Evolutionary conservation across 1,284 basidiomycete genomes (phyloP).

Genomic region (Papiliotrema laurentii): DNA sequence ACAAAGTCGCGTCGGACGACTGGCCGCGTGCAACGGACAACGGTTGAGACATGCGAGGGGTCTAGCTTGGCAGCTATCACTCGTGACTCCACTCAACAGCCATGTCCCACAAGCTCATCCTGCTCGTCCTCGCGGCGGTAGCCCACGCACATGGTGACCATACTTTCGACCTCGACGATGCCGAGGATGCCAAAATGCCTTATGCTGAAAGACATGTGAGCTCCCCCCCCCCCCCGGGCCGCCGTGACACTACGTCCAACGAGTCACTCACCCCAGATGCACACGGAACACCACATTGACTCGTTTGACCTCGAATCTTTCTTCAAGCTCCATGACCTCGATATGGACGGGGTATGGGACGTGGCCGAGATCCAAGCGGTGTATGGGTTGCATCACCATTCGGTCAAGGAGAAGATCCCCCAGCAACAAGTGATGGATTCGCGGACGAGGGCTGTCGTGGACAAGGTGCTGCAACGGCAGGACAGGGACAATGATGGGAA

Average conservation of each 20-base stretch:
- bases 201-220: constrained; percentile 58
- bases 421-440: constrained; percentile 72
- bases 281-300: constrained; percentile 48
- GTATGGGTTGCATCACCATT: constrained; percentile 93
- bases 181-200: constrained; percentile 27
- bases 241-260: background rate
- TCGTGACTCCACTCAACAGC: background rate
- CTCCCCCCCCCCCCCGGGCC: constrained; percentile 6
- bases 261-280: constrained; percentile 32
- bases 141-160: constrained; percentile 38
- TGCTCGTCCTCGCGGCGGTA: constrained; percentile 8
- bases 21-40: too few relatives aligned
- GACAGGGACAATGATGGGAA: constrained; percentile 74
- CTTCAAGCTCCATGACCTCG: constrained; percentile 74
- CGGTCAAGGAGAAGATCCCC: constrained; percentile 79
- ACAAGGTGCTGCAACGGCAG: constrained; percentile 65
- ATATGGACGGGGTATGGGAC: constrained; percentile 72
- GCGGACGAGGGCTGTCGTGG: constrained; percentile 78
- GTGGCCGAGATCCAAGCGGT: constrained; percentile 79
- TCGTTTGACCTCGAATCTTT: constrained; percentile 46
- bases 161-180: constrained; percentile 29
- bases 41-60: too few relatives aligned
- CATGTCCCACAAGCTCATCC: constrained; percentile 9
- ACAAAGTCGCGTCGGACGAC: too few relatives aligned
- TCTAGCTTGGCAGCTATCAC: too few relatives aligned